These are phyloP conservation scores for Gracilaria gracilis DNA, from an alignment of 23 red algal genomes.

Conservation along the genomic window DNA sequence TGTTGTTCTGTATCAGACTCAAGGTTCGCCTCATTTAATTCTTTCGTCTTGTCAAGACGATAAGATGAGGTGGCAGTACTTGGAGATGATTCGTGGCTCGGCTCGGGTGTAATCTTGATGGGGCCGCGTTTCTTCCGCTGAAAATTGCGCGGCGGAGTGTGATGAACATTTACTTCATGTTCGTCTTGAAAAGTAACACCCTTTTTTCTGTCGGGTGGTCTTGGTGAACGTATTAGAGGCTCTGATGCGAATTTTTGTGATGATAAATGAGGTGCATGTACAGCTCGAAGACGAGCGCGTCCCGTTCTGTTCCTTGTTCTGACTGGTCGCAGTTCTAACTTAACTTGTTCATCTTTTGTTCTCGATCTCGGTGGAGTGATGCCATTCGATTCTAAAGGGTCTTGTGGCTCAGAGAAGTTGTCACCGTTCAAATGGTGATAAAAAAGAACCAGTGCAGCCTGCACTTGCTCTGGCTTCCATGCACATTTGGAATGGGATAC, in stretches of 20 bases:
- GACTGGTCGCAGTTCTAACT: too few relatives aligned
- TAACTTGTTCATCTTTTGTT: too few relatives aligned
- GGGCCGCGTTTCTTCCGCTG: background rate
- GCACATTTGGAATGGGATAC: constrained; percentile 15
- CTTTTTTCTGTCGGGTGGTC: background rate
- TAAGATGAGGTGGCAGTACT: too few relatives aligned
- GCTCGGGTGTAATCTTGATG: background rate
- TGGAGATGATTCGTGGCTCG: background rate
- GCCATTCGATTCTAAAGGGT: background rate
- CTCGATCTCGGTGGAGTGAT: background rate
- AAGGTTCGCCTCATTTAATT: too few relatives aligned
- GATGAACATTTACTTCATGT: background rate
- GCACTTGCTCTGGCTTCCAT: background rate
- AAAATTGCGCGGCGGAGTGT: background rate
- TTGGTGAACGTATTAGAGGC: background rate
- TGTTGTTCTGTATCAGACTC: too few relatives aligned
- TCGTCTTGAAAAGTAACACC: background rate
- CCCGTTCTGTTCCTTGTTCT: too few relatives aligned
- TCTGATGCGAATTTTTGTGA: background rate
- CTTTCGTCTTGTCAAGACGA: too few relatives aligned
- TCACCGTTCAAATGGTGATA: background rate
- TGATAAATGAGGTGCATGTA: too few relatives aligned
- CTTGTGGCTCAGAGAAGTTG: background rate
- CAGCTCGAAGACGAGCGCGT: too few relatives aligned
- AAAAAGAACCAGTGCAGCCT: background rate